These are phyloP conservation scores for Leptosphaerulina australis DNA, from an alignment of 2,329 filamentous ascomycete species.

Conservation along the genomic window DNA sequence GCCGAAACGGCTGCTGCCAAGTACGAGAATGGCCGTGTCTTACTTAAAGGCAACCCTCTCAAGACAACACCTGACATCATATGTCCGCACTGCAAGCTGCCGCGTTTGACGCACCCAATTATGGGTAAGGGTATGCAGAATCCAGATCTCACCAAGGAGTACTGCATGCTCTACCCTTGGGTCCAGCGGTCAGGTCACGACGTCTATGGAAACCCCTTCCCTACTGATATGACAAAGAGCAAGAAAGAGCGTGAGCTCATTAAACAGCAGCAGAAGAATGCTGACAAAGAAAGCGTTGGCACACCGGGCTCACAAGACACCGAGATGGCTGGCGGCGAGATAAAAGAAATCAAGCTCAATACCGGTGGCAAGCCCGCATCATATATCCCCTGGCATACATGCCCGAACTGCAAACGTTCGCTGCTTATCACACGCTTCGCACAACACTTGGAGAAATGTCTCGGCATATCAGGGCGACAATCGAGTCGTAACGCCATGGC, in stretches of 20 bases:
- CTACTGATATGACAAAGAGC: slow-evolving; percentile 75
- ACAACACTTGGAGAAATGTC: slow-evolving; percentile 66
- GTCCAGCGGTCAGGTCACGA: slow-evolving; percentile 77
- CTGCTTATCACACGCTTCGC: slow-evolving; percentile 66
- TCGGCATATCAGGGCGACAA: slow-evolving; percentile 62
- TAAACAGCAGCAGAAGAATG: slow-evolving; percentile 50
- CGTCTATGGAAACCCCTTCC: slow-evolving; percentile 83
- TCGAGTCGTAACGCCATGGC: slow-evolving; percentile 58
- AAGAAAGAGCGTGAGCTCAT: slow-evolving; percentile 70
- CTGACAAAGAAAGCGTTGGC: slow-evolving; percentile 52
- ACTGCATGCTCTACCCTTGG: slow-evolving; percentile 81
- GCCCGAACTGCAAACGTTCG: slow-evolving; percentile 66
- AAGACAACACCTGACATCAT: slow-evolving; percentile 73
- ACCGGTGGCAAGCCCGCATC: slow-evolving; percentile 54
- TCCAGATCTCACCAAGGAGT: slow-evolving; percentile 63
- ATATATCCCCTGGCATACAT: slow-evolving; percentile 62
- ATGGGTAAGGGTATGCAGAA: slow-evolving; percentile 73
- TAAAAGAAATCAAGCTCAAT: slow-evolving; percentile 55
- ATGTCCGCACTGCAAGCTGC: slow-evolving; percentile 76
- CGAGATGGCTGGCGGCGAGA: slow-evolving; percentile 43
- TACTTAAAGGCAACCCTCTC: slow-evolving; percentile 74
- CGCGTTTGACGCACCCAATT: slow-evolving; percentile 73
- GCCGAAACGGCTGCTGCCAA: slow-evolving; percentile 68
- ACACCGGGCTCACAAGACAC: slow-evolving; percentile 55
- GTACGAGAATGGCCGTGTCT: slow-evolving; percentile 72